phyloP scores from a whole-genome alignment of 352 stramenopile genomes.

The Pythium brachiatum region DNA sequence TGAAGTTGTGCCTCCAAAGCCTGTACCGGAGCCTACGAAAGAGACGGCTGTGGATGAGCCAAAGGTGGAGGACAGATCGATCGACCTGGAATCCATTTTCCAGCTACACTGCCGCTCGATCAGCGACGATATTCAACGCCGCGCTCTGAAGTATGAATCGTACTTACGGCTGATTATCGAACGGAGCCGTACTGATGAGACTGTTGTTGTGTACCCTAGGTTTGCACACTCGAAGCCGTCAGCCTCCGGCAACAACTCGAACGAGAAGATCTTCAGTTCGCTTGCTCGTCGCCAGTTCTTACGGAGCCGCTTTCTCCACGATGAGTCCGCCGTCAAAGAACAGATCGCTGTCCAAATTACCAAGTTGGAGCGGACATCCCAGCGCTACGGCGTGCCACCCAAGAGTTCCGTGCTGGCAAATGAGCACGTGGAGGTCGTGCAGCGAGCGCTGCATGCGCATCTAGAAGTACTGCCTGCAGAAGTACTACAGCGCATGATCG shows the following conservation, averaged over 20 bases:
- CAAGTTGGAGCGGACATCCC: constrained; percentile 40
- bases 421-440: constrained; percentile 46
- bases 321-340: constrained; percentile 40
- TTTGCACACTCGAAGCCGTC: not conserved
- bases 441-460: constrained; percentile 55
- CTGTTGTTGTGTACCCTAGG: not conserved
- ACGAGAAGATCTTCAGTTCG: constrained; percentile 30
- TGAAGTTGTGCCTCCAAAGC: not conserved
- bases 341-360: constrained; percentile 35
- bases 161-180: not conserved
- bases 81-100: not conserved
- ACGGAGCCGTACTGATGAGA: not conserved
- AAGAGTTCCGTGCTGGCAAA: constrained; percentile 41
- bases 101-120: not conserved
- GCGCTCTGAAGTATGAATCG: not conserved
- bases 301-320: constrained; percentile 46
- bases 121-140: not conserved
- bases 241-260: not conserved
- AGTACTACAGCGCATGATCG: constrained; percentile 57
- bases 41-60: not conserved
- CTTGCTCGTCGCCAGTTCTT: constrained; percentile 45
- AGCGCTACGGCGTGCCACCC: constrained; percentile 45
- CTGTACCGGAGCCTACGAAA: not conserved
- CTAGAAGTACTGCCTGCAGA: constrained; percentile 52
- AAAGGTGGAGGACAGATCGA: not conserved